Base-by-base conservation (phyloP, 1,284 basidiomycete genomes). In the Malassezia psittaci region DNA sequence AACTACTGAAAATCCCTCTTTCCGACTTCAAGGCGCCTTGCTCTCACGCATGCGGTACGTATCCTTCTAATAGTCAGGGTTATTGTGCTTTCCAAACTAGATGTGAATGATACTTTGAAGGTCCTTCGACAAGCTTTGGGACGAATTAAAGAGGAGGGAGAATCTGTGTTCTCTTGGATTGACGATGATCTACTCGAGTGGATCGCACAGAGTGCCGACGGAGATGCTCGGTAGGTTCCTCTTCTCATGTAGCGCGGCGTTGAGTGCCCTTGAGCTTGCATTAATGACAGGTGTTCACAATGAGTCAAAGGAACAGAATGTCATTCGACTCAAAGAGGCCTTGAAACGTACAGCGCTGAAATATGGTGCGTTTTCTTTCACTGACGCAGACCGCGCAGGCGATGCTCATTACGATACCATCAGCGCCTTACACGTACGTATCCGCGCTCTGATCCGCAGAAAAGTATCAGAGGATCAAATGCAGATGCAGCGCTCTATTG, bases 1-100 rank as follows among this genome's bases (percentile, higher is more conserved):
- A 1, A 93, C 89, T 2, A 93, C 89, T 0, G 89, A 93, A 74
- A 93, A 93, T 67, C 89, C 89, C 0, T 88, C 86, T 1, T 93
- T 91, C 78, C 87, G 67, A 2, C 43, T 70, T 83, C 48, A 82
- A 81, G 35, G 86, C 40, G 70, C 88, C 4, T 77, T 90, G 36
- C 77, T 90, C 37, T 87, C 85, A 65, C 82, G 88, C 43, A 88
- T 87, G 75, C 81, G 87, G 21, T 73, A 77, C 12, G 74, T 70
- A 38, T 60, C 66, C 7, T 60, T 51, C 40, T 69, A 65, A 50
- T 50, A 8, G n/a, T 61, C 43, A 59, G 63, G n/a, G 75, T 78
- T 12, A 74, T 73, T 33, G 66, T 73, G 8, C 62, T 73, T 7
- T 57, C 58, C 36, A 73, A 69, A 53, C 56, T 66, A 21, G 51